Evolutionary conservation across 2,329 filamentous ascomycete species (phyloP).

Genomic region (Trichoderma hamatum): DNA sequence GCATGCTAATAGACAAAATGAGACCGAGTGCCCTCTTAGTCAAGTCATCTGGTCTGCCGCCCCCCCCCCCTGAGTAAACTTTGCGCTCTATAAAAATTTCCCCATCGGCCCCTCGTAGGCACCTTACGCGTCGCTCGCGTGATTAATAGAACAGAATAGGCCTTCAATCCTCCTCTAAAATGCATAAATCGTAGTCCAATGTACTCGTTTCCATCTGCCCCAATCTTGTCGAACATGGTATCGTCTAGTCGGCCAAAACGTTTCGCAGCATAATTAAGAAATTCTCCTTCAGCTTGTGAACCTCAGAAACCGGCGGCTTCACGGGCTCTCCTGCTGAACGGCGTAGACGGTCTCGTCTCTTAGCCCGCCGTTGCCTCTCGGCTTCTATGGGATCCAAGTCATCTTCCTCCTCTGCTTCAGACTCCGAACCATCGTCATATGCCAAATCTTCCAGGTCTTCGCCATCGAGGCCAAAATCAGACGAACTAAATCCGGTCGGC

Average conservation of each 20-base stretch:
- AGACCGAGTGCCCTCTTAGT: neutral
- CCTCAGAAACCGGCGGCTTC: constrained; percentile 78
- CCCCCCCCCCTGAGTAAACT: neutral
- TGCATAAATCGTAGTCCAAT: neutral
- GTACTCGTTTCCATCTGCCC: neutral
- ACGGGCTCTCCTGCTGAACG: constrained; percentile 79
- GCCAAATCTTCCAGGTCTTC: constrained; percentile 85
- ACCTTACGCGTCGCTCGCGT: constrained; percentile 1
- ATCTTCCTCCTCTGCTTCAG: constrained; percentile 73
- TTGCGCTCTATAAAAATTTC: neutral
- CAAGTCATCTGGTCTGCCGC: neutral
- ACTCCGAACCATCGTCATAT: constrained; percentile 71
- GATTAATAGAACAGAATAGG: neutral
- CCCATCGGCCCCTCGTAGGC: neutral
- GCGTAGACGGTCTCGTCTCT: constrained; percentile 77
- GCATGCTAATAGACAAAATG: neutral
- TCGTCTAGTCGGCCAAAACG: constrained; percentile 71
- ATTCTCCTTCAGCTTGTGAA: constrained; percentile 76
- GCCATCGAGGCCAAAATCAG: constrained; percentile 87
- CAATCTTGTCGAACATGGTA: neutral
- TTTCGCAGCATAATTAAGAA: constrained; percentile 81
- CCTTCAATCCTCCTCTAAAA: neutral
- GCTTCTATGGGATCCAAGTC: constrained; percentile 85
- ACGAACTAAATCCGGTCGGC: constrained; percentile 70
- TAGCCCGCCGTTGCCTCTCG: constrained; percentile 76